Conservation (phyloP, 768 basidiomycete species). For the Cubamyces lactineus region DNA sequence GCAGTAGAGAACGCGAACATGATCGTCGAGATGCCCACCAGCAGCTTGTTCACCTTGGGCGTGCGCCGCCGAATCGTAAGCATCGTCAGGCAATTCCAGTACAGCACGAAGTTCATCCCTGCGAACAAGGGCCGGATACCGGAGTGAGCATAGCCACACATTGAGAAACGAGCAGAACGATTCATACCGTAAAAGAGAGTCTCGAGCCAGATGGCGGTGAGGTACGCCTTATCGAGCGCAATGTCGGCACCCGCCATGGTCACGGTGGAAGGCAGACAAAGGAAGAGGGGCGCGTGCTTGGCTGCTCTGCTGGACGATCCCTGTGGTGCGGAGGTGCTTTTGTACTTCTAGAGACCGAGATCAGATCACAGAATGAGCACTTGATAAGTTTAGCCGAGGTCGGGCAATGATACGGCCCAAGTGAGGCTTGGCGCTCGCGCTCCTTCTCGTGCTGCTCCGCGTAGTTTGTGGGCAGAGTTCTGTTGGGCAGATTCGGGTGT, state of each 20-base stretch:
- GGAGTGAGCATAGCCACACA: background rate
- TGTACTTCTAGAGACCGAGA: too few relatives aligned
- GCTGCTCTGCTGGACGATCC: too few relatives aligned
- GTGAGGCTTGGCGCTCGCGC: too few relatives aligned
- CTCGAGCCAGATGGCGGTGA: slow-evolving; percentile 41
- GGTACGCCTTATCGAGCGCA: slow-evolving; percentile 40
- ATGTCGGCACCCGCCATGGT: slow-evolving; percentile 30
- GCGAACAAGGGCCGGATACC: background rate
- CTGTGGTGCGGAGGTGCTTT: too few relatives aligned
- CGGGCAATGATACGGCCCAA: too few relatives aligned
- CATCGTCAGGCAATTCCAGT: slow-evolving; percentile 35
- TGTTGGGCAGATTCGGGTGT: too few relatives aligned
- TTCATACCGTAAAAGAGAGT: slow-evolving; percentile 38
- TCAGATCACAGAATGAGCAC: too few relatives aligned
- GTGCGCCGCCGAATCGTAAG: slow-evolving; percentile 31
- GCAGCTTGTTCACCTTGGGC: slow-evolving; percentile 29
- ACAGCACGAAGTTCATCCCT: slow-evolving; percentile 39
- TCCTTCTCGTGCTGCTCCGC: too few relatives aligned
- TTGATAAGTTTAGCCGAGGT: too few relatives aligned
- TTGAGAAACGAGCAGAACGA: background rate
- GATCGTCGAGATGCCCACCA: slow-evolving; percentile 31
- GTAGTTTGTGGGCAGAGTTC: too few relatives aligned
- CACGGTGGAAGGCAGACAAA: background rate
- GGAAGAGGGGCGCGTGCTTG: too few relatives aligned
- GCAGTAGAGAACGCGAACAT: slow-evolving; percentile 41